Base-by-base conservation (phyloP, 2,329 filamentous ascomycete genomes). In the Diplocarpon mali region DNA sequence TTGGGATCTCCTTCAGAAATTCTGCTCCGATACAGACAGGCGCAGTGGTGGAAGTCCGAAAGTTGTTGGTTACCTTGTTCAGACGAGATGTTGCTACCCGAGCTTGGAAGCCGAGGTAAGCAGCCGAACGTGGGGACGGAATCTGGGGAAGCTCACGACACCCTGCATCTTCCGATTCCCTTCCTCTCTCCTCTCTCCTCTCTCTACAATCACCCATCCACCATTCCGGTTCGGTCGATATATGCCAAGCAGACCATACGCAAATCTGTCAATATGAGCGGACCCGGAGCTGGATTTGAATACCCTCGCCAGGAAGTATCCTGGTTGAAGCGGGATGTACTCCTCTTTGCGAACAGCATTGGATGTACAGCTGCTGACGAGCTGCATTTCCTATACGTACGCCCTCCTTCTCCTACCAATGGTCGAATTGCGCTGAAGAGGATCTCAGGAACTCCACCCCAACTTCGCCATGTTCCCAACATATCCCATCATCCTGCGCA, bases 321-420 rank as follows among this genome's bases (percentile, higher is more conserved):
- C 57, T 95, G 88, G 89, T 66, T 85, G 57, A 88, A 89, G 75
- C 79, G 89, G 54, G 89, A 95, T 70, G 78, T 81, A 30, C 72
- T 95, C 50, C 79, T 96, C 50, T 95, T 95, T 64, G 88, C 89
- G 56, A 83, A 83, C 65, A 90, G 83, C 67, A 90, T 95, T 63
- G 89, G 89, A 45, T 80, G 75, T 61, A 90, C 78, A 11, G 73
- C 75, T 7, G 20, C 20, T 34, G n/a, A 94, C 57, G 89, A 95
- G 71, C 77, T 95, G 60, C 87, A 95, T 62, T 94, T 90, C 62
- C 80, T 95, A 67, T 95, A 88, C 59, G 87, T 92, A 72, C 48
- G 75, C 60, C 30, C 45, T 35, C 46, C 20, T 24, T 24, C 7
- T 24, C 20, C 20, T 24, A 34, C 47, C 10, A 40, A 20, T 39